Evolutionary conservation across 345 rosid species (phyloP), one percentile per base, ranked within the genome.

Genomic region (Sapria himalayana): DNA sequence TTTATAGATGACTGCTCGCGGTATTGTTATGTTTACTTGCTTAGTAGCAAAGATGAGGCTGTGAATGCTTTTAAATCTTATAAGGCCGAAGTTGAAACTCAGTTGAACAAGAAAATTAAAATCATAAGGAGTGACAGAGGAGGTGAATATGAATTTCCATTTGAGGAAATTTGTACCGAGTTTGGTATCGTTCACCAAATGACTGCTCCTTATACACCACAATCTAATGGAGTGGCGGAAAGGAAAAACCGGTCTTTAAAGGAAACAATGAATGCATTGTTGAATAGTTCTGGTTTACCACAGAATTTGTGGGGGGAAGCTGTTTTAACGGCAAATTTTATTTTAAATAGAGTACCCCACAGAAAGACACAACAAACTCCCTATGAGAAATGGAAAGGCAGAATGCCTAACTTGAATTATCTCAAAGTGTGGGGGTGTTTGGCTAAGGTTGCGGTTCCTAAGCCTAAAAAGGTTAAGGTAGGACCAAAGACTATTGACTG

Each of bases 371-470:
- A 33, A 9, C 9, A 33, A 33, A 35, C 7, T 0, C 41, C 41
- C 6, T 46, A 15, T 35, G 16, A 17, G 20, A n/a, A 33, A 12
- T 10, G 17, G 15, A 34, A 34, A 0, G 25, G 15, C 34, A 15
- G 1, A 2, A 46, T 33, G 1, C 6, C 12, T 2, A 3, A 11
- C 5, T 6, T 35, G 0, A 46, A 46, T 4, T 35, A 9, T 34
- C 19, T 46, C 2, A 34, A 46, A 23, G 33, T 46, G 16, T 39
- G n/a, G 10, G 45, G 19, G 8, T 48, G 36, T 3, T 15, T 37
- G 18, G 15, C 25, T 25, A 48, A 48, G 2, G 6, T 48, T 0
- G 21, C 7, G 1, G 19, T 37, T 14, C 38, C 16, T 37, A 7
- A 7, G 0, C 4, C 4, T 27, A 49, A 49, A 22, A 49, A 22